Conservation (phyloP, 2,329 filamentous ascomycete species). For the Ceratocystis cacaofunesta region DNA sequence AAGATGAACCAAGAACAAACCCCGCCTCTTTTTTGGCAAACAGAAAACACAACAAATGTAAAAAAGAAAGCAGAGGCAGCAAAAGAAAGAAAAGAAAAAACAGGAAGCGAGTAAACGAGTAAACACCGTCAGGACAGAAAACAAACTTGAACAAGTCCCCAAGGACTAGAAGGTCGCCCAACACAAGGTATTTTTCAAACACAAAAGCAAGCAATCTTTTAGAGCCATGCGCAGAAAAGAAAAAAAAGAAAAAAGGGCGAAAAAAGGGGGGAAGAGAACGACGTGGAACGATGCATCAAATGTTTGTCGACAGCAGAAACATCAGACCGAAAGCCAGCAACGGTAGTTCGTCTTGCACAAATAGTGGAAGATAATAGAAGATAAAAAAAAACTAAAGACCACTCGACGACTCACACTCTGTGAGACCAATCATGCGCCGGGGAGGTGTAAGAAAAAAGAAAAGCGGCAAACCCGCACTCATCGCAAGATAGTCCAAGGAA, state of each 20-base stretch:
- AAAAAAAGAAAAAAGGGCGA: background rate
- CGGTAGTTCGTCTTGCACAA: background rate
- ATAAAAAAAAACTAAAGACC: background rate
- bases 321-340: slow-evolving; percentile 4
- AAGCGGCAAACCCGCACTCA: background rate
- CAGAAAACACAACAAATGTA: background rate
- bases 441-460: background rate
- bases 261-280: background rate
- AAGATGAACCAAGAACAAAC: background rate
- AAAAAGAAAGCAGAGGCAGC: background rate
- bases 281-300: background rate
- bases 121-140: slow-evolving; percentile 6
- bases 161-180: slow-evolving; percentile 2
- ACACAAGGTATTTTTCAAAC: background rate
- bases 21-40: background rate
- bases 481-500: slow-evolving; percentile 4
- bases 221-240: background rate
- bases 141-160: slow-evolving; percentile 3
- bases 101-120: too few species aligned
- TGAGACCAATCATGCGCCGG: background rate
- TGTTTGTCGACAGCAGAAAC: background rate
- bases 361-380: background rate
- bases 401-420: background rate
- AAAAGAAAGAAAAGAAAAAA: slow-evolving; percentile 7
- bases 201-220: slow-evolving; percentile 6